Evolutionary conservation across 345 rosid species (phyloP).

Genomic region (Triadica sebifera): DNA sequence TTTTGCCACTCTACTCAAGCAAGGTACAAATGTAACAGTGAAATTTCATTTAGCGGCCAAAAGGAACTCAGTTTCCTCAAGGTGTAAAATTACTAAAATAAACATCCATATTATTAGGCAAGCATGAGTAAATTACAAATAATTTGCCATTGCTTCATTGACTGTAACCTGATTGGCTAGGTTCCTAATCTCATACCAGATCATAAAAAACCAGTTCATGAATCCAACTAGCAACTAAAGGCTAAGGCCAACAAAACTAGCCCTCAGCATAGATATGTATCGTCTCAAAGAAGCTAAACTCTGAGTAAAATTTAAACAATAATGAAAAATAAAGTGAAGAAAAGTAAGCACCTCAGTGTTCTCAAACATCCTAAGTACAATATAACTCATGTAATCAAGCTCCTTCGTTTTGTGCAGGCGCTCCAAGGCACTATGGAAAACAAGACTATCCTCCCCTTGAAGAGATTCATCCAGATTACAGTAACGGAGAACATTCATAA

Average conservation of each 20-base stretch:
- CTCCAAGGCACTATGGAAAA: constrained; percentile 69
- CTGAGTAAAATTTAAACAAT: neutral
- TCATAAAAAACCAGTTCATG: neutral
- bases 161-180: neutral
- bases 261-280: neutral
- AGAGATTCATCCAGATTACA: constrained; percentile 97
- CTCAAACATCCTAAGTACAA: constrained; percentile 90
- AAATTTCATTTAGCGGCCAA: neutral
- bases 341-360: constrained; percentile 61
- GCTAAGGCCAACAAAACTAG: neutral
- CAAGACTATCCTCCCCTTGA: constrained; percentile 89
- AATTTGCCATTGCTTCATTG: neutral
- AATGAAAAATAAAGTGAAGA: neutral
- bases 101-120: neutral
- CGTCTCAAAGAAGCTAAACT: neutral
- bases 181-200: neutral
- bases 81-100: neutral
- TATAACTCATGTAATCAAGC: constrained; percentile 99
- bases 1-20: no score
- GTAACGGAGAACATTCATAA: constrained; percentile 91
- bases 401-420: constrained; percentile 81
- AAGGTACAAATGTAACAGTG: neutral
- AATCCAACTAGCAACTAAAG: neutral
- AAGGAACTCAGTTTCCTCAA: constrained; percentile 6
- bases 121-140: neutral